Evolutionary conservation across 768 basidiomycete species (phyloP).

Genomic region (Strobilomyces confusus): DNA sequence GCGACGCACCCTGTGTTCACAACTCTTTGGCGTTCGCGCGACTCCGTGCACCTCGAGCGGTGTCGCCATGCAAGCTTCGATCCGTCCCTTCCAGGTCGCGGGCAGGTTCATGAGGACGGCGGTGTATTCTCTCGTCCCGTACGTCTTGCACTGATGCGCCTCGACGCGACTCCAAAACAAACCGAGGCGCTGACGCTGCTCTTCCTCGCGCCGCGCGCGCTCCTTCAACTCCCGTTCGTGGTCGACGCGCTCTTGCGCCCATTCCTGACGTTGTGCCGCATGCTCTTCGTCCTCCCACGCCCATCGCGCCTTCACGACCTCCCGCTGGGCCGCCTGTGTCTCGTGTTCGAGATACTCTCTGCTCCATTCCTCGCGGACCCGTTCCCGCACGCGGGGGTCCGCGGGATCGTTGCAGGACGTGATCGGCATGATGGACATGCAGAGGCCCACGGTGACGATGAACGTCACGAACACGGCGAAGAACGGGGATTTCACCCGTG

Average conservation of each 20-base stretch:
- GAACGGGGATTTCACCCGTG: not conserved
- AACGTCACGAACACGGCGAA: constrained; percentile 3
- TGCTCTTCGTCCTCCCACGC: constrained; percentile 17
- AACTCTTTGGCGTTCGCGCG: constrained; percentile 13
- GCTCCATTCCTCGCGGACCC: constrained; percentile 19
- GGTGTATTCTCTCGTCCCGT: constrained; percentile 28
- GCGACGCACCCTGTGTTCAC: constrained; percentile 20
- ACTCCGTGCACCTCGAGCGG: constrained; percentile 25
- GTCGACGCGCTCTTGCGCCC: constrained; percentile 17
- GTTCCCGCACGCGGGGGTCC: constrained; percentile 18
- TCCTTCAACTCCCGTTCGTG: constrained; percentile 18
- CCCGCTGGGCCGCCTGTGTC: constrained; percentile 5
- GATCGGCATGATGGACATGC: constrained; percentile 6
- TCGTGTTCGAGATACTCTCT: constrained; percentile 19
- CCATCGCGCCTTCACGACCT: constrained; percentile 16
- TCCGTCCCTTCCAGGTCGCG: constrained; percentile 10
- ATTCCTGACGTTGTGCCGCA: constrained; percentile 3
- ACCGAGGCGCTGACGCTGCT: constrained; percentile 16
- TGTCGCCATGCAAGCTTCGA: constrained; percentile 25
- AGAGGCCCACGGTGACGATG: not conserved
- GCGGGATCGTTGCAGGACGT: constrained; percentile 19
- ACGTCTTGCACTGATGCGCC: constrained; percentile 24
- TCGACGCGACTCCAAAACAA: constrained; percentile 22
- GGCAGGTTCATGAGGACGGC: constrained; percentile 30
- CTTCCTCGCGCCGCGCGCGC: constrained; percentile 15